phyloP scores from a whole-genome alignment of 2,329 filamentous ascomycete genomes.

The Xylariales sp. region DNA sequence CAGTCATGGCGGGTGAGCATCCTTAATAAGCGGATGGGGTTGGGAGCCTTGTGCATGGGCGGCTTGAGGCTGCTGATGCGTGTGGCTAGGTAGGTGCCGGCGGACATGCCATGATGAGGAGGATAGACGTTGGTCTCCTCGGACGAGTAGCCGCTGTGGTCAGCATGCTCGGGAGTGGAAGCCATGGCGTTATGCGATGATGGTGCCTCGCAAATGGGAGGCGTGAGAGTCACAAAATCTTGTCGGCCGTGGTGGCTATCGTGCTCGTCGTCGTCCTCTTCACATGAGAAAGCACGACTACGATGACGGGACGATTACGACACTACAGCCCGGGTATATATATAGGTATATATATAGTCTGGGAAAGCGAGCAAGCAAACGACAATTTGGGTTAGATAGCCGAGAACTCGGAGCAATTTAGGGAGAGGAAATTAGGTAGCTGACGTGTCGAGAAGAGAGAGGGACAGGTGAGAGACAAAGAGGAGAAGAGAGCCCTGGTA shows the following conservation, averaged over 20 bases:
- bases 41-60: conserved; percentile 65
- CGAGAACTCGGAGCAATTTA: not conserved
- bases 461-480: not conserved
- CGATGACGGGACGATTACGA: not conserved
- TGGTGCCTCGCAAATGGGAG: not conserved
- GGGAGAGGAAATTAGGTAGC: not conserved
- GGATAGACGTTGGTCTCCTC: conserved; percentile 49
- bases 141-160: conserved; percentile 18
- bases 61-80: conserved; percentile 68
- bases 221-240: not conserved
- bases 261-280: not conserved
- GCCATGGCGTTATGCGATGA: conserved; percentile 24
- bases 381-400: not conserved
- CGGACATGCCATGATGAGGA: conserved; percentile 63
- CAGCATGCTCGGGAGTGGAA: conserved; percentile 1
- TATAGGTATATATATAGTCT: not conserved
- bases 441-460: not conserved
- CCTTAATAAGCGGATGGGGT: conserved; percentile 61
- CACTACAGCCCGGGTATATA: too few species aligned
- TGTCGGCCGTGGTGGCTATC: not conserved
- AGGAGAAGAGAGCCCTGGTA: not conserved
- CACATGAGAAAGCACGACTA: not conserved
- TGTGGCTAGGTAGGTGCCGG: conserved; percentile 60
- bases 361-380: not conserved
- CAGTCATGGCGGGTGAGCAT: conserved; percentile 64